These are phyloP conservation scores for Rheum nobile DNA, from an alignment of 148 eudicot genomes.

Conservation along the genomic window DNA sequence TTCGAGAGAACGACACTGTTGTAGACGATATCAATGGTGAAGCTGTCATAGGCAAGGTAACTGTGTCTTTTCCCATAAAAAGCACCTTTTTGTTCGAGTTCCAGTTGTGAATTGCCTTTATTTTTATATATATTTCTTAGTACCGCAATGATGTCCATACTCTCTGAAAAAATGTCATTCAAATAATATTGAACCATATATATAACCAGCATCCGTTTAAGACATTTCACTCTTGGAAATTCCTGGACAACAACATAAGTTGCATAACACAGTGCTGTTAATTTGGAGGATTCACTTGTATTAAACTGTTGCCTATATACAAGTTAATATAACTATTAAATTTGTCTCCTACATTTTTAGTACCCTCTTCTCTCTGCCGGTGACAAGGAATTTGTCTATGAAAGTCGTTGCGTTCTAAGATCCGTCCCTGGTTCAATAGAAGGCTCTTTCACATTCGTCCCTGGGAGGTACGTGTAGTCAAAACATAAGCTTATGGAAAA, in stretches of 20 bases:
- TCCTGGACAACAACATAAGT: neutral
- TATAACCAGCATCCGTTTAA: neutral
- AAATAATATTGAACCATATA: neutral
- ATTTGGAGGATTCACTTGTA: neutral
- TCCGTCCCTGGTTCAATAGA: constrained; percentile 54
- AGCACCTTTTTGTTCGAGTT: constrained; percentile 3
- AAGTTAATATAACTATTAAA: neutral
- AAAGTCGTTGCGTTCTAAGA: constrained; percentile 46
- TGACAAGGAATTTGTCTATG: constrained; percentile 70
- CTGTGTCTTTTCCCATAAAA: neutral
- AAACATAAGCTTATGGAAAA: neutral
- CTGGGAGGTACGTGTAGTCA: constrained; percentile 61
- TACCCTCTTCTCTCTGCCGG: constrained; percentile 67
- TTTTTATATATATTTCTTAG: neutral
- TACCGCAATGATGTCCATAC: neutral
- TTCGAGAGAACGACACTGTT: constrained; percentile 42
- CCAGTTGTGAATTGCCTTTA: neutral
- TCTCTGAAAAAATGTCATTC: neutral
- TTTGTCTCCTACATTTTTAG: constrained; percentile 28
- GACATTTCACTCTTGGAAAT: neutral
- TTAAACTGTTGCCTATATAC: neutral
- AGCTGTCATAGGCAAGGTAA: constrained; percentile 90
- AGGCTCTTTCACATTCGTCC: constrained; percentile 77
- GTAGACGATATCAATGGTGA: constrained; percentile 40
- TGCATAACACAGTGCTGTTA: neutral